phyloP scores from a whole-genome alignment of 306 rosid genomes.

The Vigna reflexopilosa region DNA sequence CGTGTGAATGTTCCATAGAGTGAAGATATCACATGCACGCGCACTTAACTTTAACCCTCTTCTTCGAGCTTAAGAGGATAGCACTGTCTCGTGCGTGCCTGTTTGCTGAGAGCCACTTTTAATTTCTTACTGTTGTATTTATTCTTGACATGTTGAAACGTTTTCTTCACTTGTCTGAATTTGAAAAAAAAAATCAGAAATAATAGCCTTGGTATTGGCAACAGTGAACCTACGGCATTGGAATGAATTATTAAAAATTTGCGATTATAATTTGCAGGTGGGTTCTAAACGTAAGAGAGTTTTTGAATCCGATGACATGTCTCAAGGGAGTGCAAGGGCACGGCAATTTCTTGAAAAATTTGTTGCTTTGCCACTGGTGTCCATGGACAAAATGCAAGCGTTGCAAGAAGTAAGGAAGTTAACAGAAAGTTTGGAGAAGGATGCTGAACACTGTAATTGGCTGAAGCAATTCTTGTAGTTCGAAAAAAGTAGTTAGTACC shows the following conservation, averaged over 20 bases:
- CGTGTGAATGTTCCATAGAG: neutral
- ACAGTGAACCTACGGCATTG: neutral
- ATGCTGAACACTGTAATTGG: conserved; percentile 74
- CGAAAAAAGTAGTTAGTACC: conserved; percentile 23
- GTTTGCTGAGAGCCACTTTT: conserved; percentile 14
- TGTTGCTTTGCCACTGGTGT: conserved; percentile 71
- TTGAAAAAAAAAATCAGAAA: neutral
- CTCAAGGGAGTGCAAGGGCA: conserved; percentile 78
- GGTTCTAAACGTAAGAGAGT: conserved; percentile 83
- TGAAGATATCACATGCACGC: conserved; percentile 2
- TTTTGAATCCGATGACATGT: conserved; percentile 63
- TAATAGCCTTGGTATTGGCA: conserved; percentile 8
- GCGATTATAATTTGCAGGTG: conserved; percentile 52
- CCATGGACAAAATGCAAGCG: conserved; percentile 75
- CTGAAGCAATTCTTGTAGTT: conserved; percentile 74
- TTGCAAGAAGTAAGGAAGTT: conserved; percentile 64
- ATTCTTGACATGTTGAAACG: conserved; percentile 1
- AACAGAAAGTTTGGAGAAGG: conserved; percentile 74
- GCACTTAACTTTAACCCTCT: neutral
- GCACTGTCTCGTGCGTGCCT: conserved; percentile 2
- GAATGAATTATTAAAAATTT: conserved; percentile 25
- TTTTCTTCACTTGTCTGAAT: conserved; percentile 20
- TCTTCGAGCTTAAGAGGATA: conserved; percentile 1
- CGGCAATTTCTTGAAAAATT: conserved; percentile 75
- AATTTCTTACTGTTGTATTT: neutral